Conservation (phyloP, 495 filamentous ascomycete species). For the Penicillium dipodomyicola region DNA sequence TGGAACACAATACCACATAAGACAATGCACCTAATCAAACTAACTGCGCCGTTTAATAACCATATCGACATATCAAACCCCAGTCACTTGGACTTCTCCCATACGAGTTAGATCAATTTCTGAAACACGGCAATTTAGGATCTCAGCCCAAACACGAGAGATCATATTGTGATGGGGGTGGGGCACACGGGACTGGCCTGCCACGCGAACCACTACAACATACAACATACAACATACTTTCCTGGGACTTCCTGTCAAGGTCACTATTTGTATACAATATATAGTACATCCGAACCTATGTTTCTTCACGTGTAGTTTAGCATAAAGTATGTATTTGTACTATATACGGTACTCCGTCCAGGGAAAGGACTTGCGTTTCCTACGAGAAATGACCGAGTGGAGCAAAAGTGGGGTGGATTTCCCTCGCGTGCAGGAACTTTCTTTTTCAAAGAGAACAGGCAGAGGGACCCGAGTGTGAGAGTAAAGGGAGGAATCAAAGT, state of each 20-base stretch:
- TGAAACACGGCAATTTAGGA: slow-evolving; percentile 5
- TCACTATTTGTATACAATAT: background rate
- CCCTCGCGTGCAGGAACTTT: slow-evolving; percentile 3
- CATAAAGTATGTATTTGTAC: background rate
- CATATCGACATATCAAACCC: slow-evolving; percentile 8
- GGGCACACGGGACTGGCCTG: background rate
- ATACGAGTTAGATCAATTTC: background rate
- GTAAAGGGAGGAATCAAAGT: background rate
- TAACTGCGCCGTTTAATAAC: slow-evolving; percentile 7
- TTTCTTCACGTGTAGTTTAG: background rate
- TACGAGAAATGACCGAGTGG: slow-evolving; percentile 1
- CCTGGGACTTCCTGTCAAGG: background rate
- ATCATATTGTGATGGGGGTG: background rate
- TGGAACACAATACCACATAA: background rate
- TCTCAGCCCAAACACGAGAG: background rate
- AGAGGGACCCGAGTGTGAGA: background rate
- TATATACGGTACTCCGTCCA: background rate
- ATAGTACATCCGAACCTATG: background rate
- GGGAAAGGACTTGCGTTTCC: background rate
- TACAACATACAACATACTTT: background rate
- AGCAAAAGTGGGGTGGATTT: slow-evolving; percentile 4
- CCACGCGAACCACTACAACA: too few relatives aligned
- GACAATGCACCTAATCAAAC: slow-evolving; percentile 1
- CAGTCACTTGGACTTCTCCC: background rate
- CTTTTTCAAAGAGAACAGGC: background rate